These are phyloP conservation scores for Corrigiola litoralis DNA, from an alignment of 179 eudicot genomes.

Conservation along the genomic window DNA sequence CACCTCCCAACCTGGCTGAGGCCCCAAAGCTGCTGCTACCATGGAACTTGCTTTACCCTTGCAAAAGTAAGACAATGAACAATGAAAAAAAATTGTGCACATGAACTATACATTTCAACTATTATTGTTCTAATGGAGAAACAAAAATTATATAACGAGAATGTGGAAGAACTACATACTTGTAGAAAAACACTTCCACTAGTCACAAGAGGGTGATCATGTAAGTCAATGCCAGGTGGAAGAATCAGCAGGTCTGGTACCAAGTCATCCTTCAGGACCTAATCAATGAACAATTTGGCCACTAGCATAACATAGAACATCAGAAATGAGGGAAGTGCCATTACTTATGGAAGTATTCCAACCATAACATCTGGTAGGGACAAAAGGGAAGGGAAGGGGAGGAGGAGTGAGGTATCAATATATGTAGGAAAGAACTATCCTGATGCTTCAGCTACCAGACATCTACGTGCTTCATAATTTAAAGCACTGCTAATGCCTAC, in stretches of 20 bases:
- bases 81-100: background rate
- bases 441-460: background rate
- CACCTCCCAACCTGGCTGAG: conserved; percentile 97
- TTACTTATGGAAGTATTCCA: background rate
- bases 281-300: conserved; percentile 16
- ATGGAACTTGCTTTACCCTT: conserved; percentile 97
- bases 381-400: no score
- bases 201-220: conserved; percentile 70
- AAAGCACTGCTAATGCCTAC: background rate
- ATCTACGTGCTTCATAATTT: background rate
- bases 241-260: conserved; percentile 78
- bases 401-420: background rate
- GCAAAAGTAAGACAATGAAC: background rate
- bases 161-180: conserved; percentile 38
- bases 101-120: background rate
- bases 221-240: conserved; percentile 81
- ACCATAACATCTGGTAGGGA: background rate
- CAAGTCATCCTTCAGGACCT: conserved; percentile 80
- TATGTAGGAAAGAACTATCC: background rate
- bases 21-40: conserved; percentile 86
- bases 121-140: background rate
- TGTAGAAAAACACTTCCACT: conserved; percentile 83
- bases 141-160: background rate
- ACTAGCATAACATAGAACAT: conserved; percentile 6
- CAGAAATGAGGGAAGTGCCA: conserved; percentile 11